Evolutionary conservation across 129 eudicot genomes (phyloP).

Genomic region (Lonicera japonica): DNA sequence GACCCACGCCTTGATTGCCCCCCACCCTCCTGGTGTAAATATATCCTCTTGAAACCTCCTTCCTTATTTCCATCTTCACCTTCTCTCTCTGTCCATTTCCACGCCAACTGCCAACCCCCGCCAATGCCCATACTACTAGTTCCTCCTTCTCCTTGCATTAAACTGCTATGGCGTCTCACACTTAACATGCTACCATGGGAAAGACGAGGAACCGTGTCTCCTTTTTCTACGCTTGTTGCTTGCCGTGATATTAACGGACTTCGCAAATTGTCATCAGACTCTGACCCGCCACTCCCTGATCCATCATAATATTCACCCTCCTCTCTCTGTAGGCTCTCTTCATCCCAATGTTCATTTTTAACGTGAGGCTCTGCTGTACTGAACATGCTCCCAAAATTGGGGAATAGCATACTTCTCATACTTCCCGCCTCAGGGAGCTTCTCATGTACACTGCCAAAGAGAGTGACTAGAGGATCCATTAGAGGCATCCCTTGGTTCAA

Average conservation of each 20-base stretch:
- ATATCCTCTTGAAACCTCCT: slow-evolving; percentile 58
- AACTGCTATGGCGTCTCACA: slow-evolving; percentile 35
- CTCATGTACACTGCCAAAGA: slow-evolving; percentile 70
- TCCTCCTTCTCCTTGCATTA: slow-evolving; percentile 35
- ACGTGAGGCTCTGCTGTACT: slow-evolving; percentile 37
- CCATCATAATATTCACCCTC: slow-evolving; percentile 34
- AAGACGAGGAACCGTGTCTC: slow-evolving; percentile 20
- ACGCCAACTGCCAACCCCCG: slow-evolving; percentile 80
- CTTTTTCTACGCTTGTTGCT: slow-evolving; percentile 47
- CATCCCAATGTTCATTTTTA: slow-evolving; percentile 59
- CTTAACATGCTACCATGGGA: slow-evolving; percentile 33
- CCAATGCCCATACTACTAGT: slow-evolving; percentile 51
- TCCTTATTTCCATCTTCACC: slow-evolving; percentile 58
- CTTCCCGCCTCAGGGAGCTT: slow-evolving; percentile 58
- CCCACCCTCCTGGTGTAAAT: slow-evolving; percentile 52
- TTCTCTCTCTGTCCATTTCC: slow-evolving; percentile 55
- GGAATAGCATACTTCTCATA: slow-evolving; percentile 60
- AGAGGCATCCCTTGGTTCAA: slow-evolving; percentile 43
- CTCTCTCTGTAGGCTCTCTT: slow-evolving; percentile 42
- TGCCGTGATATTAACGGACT: slow-evolving; percentile 61
- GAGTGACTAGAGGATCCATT: slow-evolving; percentile 70
- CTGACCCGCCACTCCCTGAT: slow-evolving; percentile 32
- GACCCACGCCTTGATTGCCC: slow-evolving; percentile 46
- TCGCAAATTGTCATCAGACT: slow-evolving; percentile 40
- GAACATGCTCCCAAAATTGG: slow-evolving; percentile 65